Conservation (phyloP, 2,329 filamentous ascomycete species). For the Fusarium buharicum region DNA sequence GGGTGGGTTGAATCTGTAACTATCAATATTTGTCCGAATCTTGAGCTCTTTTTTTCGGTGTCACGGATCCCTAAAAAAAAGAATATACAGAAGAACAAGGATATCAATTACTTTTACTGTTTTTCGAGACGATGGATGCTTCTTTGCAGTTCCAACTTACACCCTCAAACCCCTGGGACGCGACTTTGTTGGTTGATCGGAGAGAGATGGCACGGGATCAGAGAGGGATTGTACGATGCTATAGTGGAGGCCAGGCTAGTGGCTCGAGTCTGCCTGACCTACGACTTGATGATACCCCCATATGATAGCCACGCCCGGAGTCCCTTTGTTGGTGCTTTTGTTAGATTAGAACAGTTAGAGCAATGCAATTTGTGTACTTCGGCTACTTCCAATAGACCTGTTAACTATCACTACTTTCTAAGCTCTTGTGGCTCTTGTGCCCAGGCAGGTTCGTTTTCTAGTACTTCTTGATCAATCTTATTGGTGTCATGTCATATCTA, state of each 20-base stretch:
- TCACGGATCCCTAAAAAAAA: conserved; percentile 40
- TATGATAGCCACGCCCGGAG: conserved; percentile 44
- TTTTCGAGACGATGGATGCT: conserved; percentile 13
- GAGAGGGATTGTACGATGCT: conserved; percentile 34
- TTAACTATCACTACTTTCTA: neutral
- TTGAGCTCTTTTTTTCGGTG: conserved; percentile 43
- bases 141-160: conserved; percentile 17
- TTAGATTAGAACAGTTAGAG: conserved; percentile 38
- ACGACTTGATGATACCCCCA: conserved; percentile 46
- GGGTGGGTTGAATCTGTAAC: conserved; percentile 51
- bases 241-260: conserved; percentile 33
- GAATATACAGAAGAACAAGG: conserved; percentile 43
- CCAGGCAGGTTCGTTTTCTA: neutral
- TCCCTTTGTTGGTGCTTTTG: conserved; percentile 38
- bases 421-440: neutral
- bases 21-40: conserved; percentile 45
- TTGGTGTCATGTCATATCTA: neutral
- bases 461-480: neutral
- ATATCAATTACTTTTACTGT: conserved; percentile 40
- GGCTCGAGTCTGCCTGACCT: conserved; percentile 34
- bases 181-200: conserved; percentile 15
- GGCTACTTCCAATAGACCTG: neutral
- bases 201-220: conserved; percentile 32
- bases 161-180: conserved; percentile 2
- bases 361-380: conserved; percentile 27